Percentiles rank a stretch among this genome's conserved stretches.
phyloP scores from a whole-genome alignment of 768 basidiomycete genomes.

The Boletus sensibilis region DNA sequence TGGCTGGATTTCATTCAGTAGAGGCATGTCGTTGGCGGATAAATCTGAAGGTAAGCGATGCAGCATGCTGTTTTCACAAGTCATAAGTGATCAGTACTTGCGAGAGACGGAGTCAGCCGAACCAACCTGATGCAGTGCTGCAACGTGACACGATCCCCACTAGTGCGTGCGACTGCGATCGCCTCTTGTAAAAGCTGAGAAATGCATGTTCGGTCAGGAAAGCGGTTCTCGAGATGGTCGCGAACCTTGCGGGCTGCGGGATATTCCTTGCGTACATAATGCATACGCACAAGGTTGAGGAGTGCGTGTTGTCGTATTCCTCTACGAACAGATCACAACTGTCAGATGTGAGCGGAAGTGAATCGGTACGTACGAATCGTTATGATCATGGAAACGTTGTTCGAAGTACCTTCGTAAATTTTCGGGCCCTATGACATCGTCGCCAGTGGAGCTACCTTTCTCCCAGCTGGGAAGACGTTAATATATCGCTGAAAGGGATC shows the following conservation, averaged over 20 bases:
- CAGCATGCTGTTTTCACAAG: constrained; percentile 49
- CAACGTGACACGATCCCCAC: constrained; percentile 66
- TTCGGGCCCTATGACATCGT: constrained; percentile 67
- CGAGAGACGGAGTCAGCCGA: background rate
- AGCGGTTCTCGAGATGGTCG: background rate
- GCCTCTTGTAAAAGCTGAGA: constrained; percentile 71
- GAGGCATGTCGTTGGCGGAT: constrained; percentile 41
- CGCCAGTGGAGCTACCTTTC: constrained; percentile 59
- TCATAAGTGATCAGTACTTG: constrained; percentile 13
- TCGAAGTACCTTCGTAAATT: constrained; percentile 79
- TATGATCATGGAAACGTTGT: constrained; percentile 77
- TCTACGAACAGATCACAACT: constrained; percentile 36
- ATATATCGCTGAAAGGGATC: background rate
- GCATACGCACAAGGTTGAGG: constrained; percentile 74
- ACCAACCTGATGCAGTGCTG: constrained; percentile 77
- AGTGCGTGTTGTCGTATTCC: constrained; percentile 79
- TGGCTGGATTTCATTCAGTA: constrained; percentile 71
- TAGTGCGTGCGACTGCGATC: constrained; percentile 71
- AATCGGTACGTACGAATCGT: constrained; percentile 65
- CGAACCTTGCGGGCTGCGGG: constrained; percentile 66
- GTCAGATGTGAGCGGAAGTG: background rate
- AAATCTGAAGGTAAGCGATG: constrained; percentile 61
- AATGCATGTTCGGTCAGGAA: constrained; percentile 1
- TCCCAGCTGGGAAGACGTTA: constrained; percentile 53
- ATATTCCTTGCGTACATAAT: constrained; percentile 68